Percentiles rank a stretch among this genome's conserved stretches.
Conservation (phyloP, 2,329 filamentous ascomycete genomes). For the Paradendryphiella salina region DNA sequence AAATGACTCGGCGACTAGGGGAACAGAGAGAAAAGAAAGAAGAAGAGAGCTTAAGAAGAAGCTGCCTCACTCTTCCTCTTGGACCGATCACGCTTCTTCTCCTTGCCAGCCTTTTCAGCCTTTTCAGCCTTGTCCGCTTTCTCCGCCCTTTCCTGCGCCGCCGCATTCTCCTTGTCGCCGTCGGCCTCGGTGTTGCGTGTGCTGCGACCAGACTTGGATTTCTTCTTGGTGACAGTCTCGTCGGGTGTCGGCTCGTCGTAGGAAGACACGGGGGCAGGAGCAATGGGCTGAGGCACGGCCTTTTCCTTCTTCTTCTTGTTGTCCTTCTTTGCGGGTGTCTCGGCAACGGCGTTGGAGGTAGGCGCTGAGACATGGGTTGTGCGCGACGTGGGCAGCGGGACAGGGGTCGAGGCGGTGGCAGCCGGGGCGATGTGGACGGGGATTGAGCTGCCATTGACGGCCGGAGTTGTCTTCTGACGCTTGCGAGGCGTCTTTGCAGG, state of each 20-base stretch:
- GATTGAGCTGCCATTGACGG: slow-evolving; percentile 29
- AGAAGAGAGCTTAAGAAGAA: slow-evolving; percentile 20
- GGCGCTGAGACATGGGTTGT: slow-evolving; percentile 20
- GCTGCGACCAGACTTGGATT: slow-evolving; percentile 40
- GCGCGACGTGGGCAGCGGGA: slow-evolving; percentile 33
- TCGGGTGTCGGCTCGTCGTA: slow-evolving; percentile 36
- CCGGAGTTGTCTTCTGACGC: slow-evolving; percentile 43
- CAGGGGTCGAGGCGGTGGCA: slow-evolving; percentile 22
- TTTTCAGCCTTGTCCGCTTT: slow-evolving; percentile 14
- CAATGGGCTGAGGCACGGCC: slow-evolving; percentile 31
- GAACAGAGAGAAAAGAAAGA: not conserved
- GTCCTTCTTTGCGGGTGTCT: slow-evolving; percentile 40
- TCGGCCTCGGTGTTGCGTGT: slow-evolving; percentile 41
- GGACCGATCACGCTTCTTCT: slow-evolving; percentile 41
- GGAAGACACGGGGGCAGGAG: slow-evolving; percentile 28
- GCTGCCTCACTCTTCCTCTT: slow-evolving; percentile 43
- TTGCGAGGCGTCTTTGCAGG: slow-evolving; percentile 46
- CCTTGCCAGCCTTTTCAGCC: slow-evolving; percentile 16
- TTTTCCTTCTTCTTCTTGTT: slow-evolving; percentile 42
- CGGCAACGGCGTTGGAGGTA: slow-evolving; percentile 11
- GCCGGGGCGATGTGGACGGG: slow-evolving; percentile 24
- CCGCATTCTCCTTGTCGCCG: slow-evolving; percentile 33
- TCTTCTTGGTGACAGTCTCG: slow-evolving; percentile 37
- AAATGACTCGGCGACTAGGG: too few species aligned
- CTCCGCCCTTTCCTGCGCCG: slow-evolving; percentile 6